Conservation (phyloP, 2,329 filamentous ascomycete genomes). For the Colletotrichum abscissum region DNA sequence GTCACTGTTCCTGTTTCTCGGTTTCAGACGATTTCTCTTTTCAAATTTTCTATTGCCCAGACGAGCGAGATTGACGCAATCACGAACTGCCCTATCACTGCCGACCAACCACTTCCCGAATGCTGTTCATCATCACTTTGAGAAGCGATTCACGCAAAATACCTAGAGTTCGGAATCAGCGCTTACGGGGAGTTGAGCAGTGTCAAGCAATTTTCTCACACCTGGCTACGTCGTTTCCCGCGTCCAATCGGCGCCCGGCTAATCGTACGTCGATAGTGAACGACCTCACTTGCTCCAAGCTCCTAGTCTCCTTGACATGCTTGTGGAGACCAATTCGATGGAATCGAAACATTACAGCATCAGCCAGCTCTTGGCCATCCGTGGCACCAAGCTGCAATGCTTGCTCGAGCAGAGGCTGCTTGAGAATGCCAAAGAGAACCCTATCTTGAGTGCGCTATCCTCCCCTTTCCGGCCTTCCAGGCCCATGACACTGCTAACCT, state of each 20-base stretch:
- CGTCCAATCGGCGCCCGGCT: not conserved
- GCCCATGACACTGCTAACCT: not conserved
- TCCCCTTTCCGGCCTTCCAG: not conserved
- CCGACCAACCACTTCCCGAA: not conserved
- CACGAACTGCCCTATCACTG: not conserved
- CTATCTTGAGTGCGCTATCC: not conserved
- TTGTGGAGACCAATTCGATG: conserved; percentile 7
- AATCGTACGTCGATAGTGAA: not conserved
- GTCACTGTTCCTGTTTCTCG: not conserved
- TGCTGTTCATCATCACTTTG: not conserved
- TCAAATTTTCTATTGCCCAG: not conserved
- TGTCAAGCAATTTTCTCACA: not conserved
- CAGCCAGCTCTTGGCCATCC: conserved; percentile 28
- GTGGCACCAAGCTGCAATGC: conserved; percentile 11
- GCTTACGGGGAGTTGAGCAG: too few relatives aligned
- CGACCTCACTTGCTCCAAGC: not conserved
- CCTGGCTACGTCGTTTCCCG: not conserved
- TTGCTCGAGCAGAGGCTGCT: conserved; percentile 22
- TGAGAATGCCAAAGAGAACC: conserved; percentile 13
- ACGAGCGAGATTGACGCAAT: not conserved
- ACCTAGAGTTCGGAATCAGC: not conserved
- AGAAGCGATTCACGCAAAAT: not conserved
- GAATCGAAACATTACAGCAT: conserved; percentile 20
- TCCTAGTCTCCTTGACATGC: not conserved
- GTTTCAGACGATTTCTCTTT: not conserved